Percentiles rank a stretch among this genome's conserved stretches.
Evolutionary conservation across 1,284 basidiomycete genomes (phyloP).

Genomic region (Cutaneotrichosporon cyanovorans): DNA sequence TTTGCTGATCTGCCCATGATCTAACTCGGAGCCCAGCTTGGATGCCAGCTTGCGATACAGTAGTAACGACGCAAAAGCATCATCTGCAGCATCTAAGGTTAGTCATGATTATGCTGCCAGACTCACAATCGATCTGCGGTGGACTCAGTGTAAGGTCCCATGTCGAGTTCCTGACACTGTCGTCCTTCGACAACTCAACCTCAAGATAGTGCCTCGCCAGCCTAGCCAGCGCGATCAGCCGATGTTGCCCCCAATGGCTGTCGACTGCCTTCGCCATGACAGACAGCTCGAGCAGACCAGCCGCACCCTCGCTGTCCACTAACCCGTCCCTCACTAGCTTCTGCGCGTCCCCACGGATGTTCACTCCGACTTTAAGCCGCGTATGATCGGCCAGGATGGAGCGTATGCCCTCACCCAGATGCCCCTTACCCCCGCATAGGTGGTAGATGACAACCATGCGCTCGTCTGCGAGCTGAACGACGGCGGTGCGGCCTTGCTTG

Average conservation of each 20-base stretch:
- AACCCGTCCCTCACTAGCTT: conserved; percentile 41
- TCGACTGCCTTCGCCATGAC: conserved; percentile 37
- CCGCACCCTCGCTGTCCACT: conserved; percentile 11
- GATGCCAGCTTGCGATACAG: conserved; percentile 17
- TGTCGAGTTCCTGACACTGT: conserved; percentile 29
- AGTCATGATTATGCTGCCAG: background rate
- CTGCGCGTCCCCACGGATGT: conserved; percentile 36
- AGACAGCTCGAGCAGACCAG: conserved; percentile 40
- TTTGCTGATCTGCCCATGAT: no score
- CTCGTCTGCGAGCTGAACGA: conserved; percentile 44
- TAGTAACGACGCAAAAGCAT: conserved; percentile 40
- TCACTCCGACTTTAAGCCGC: conserved; percentile 42
- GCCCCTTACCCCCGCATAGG: conserved; percentile 16
- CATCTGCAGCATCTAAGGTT: conserved; percentile 44
- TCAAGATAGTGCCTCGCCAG: conserved; percentile 35
- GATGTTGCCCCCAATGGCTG: conserved; percentile 23
- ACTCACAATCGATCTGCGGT: conserved; percentile 42
- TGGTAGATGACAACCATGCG: conserved; percentile 42
- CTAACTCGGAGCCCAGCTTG: no score
- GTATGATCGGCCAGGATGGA: conserved; percentile 31
- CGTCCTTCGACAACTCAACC: conserved; percentile 32
- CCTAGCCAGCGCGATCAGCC: conserved; percentile 38
- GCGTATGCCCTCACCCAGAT: conserved; percentile 17
- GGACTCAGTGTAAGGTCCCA: conserved; percentile 32
- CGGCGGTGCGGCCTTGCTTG: conserved; percentile 34